Percentiles rank a stretch among this genome's conserved stretches.
Evolutionary conservation across 306 rosid species (phyloP).

Genomic region (Lathyrus tuberosus): DNA sequence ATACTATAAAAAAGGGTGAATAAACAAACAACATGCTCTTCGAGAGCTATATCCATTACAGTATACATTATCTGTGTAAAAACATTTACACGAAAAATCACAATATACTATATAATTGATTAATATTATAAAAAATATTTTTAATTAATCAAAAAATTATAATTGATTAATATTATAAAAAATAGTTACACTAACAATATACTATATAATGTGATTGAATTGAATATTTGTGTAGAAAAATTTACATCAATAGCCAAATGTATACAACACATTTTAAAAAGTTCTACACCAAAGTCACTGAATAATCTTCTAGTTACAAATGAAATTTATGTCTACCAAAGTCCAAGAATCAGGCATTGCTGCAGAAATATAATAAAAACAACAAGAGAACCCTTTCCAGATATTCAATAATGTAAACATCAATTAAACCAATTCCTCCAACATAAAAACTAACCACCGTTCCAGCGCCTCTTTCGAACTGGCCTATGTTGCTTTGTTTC

Average conservation of each 20-base stretch:
- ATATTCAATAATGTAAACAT: constrained; percentile 11
- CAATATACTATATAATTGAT: too few species aligned
- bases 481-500: constrained; percentile 62
- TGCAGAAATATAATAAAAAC: not conserved
- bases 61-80: too few species aligned
- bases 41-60: too few species aligned
- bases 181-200: too few species aligned
- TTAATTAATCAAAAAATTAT: too few species aligned
- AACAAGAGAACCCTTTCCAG: not conserved
- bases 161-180: too few species aligned
- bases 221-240: not conserved
- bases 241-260: not conserved
- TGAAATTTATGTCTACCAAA: not conserved
- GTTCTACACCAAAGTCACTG: not conserved
- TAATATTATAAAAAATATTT: too few species aligned
- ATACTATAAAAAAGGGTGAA: not conserved
- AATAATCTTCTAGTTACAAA: constrained; percentile 3
- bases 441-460: constrained; percentile 37
- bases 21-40: too few species aligned
- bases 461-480: constrained; percentile 71
- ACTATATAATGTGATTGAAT: not conserved
- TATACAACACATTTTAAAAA: constrained; percentile 5
- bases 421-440: constrained; percentile 15
- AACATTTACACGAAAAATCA: too few species aligned
- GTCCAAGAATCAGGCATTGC: not conserved